phyloP scores from a whole-genome alignment of 192 early-diverging fungal species.

The Umbelopsis sp. region DNA sequence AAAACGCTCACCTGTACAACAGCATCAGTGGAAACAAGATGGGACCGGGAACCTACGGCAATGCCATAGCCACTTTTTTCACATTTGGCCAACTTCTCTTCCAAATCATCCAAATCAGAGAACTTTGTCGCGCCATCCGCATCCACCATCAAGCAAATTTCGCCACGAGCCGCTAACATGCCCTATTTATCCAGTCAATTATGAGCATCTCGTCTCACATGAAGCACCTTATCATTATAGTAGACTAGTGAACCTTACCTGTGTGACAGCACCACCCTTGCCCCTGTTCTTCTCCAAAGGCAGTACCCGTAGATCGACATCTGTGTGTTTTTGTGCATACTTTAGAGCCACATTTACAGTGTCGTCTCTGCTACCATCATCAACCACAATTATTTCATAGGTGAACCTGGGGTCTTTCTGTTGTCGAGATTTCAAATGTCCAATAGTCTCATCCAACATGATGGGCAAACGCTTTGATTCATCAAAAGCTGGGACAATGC shows the following conservation, averaged over 20 bases:
- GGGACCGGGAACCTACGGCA: conserved; percentile 90
- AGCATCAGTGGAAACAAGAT: conserved; percentile 82
- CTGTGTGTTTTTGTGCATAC: conserved; percentile 58
- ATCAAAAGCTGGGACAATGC: conserved; percentile 92
- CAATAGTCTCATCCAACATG: conserved; percentile 83
- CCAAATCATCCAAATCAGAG: conserved; percentile 76
- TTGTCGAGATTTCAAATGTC: conserved; percentile 60
- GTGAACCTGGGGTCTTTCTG: conserved; percentile 47
- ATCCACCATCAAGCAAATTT: conserved; percentile 86
- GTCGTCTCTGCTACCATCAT: conserved; percentile 87
- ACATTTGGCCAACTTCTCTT: conserved; percentile 43
- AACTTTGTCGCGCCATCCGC: conserved; percentile 96
- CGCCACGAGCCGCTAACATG: conserved; percentile 76
- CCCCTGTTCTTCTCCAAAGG: conserved; percentile 83
- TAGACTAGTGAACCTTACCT: conserved; percentile 48
- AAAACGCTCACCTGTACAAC: conserved; percentile 74
- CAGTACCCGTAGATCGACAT: conserved; percentile 71
- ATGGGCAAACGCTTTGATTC: conserved; percentile 81
- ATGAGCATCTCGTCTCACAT: neutral
- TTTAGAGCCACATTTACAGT: conserved; percentile 71
- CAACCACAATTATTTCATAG: conserved; percentile 90
- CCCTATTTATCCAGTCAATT: conserved; percentile 57
- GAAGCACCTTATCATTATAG: neutral
- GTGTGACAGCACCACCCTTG: conserved; percentile 93
- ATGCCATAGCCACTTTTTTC: conserved; percentile 60